Percentiles rank a stretch among this genome's conserved stretches.
These are phyloP conservation scores for Pichia ethanolica DNA, from an alignment of 805 yeast species.

Conservation along the genomic window DNA sequence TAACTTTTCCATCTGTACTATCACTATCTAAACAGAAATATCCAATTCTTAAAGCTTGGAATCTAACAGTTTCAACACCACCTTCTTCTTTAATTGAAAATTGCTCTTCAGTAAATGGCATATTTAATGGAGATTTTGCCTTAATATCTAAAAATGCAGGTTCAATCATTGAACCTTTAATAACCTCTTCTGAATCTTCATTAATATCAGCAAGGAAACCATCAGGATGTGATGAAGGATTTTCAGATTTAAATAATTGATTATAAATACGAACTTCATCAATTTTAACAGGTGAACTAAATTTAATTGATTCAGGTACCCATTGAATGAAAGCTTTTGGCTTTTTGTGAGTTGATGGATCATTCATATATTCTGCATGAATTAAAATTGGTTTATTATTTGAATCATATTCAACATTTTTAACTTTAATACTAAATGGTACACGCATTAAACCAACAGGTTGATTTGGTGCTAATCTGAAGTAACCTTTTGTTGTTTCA, in stretches of 20 bases:
- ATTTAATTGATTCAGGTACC: slow-evolving; percentile 67
- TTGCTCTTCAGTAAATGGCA: slow-evolving; percentile 47
- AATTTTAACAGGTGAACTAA: slow-evolving; percentile 56
- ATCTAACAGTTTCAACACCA: slow-evolving; percentile 78
- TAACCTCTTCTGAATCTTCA: slow-evolving; percentile 65
- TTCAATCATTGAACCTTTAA: slow-evolving; percentile 66
- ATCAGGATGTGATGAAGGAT: slow-evolving; percentile 81
- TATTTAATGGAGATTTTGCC: slow-evolving; percentile 67
- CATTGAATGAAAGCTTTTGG: slow-evolving; percentile 98
- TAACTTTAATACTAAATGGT: slow-evolving; percentile 72
- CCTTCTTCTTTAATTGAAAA: slow-evolving; percentile 67
- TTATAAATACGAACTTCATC: slow-evolving; percentile 81
- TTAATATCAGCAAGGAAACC: slow-evolving; percentile 85
- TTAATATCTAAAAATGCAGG: slow-evolving; percentile 64
- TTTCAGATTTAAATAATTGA: slow-evolving; percentile 82
- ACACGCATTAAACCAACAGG: slow-evolving; percentile 92
- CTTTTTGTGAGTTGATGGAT: slow-evolving; percentile 45
- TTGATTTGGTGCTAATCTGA: slow-evolving; percentile 89
- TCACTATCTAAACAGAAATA: slow-evolving; percentile 90
- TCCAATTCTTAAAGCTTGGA: slow-evolving; percentile 96
- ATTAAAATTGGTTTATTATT: slow-evolving; percentile 61
- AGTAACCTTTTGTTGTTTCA: slow-evolving; percentile 61
- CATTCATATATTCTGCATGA: slow-evolving; percentile 74
- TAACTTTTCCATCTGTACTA: slow-evolving; percentile 48
- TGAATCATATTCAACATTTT: slow-evolving; percentile 53